Conservation (phyloP, 768 basidiomycete species). For the Daedaleopsis nitida region DNA sequence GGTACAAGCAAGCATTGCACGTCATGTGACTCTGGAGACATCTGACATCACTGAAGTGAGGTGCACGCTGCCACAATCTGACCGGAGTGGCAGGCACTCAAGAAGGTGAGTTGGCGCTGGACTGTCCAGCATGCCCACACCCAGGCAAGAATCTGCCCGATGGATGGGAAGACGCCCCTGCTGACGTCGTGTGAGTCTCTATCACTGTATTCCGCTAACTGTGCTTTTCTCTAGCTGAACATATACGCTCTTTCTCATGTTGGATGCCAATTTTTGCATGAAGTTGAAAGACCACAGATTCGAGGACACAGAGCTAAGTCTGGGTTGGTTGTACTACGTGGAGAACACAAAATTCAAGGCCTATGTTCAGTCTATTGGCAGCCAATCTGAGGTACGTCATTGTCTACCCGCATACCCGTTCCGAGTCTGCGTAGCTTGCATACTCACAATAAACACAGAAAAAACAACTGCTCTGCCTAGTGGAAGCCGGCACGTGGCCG, state of each 20-base stretch:
- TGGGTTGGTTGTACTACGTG: slow-evolving; percentile 31
- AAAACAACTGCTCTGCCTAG: too few species aligned
- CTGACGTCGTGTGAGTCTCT: slow-evolving; percentile 13
- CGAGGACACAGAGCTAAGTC: slow-evolving; percentile 4
- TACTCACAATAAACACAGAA: too few species aligned
- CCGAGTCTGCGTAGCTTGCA: too few species aligned
- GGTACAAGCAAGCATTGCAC: slow-evolving; percentile 16
- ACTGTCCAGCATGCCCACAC: slow-evolving; percentile 30
- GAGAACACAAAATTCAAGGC: slow-evolving; percentile 20
- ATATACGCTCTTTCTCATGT: slow-evolving; percentile 28
- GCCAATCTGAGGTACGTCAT: too few species aligned
- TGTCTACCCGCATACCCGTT: too few species aligned
- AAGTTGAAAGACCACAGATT: slow-evolving; percentile 20
- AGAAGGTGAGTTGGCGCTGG: slow-evolving; percentile 15
- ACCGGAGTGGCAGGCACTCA: slow-evolving; percentile 12
- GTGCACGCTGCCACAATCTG: slow-evolving; percentile 23
- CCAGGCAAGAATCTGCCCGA: slow-evolving; percentile 23
- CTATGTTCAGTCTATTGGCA: slow-evolving; percentile 6
- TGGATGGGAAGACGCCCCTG: slow-evolving; percentile 19
- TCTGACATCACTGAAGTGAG: slow-evolving; percentile 23
- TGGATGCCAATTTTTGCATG: slow-evolving; percentile 32
- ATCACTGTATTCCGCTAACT: too few species aligned
- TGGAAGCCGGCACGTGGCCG: too few species aligned
- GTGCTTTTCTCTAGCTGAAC: slow-evolving; percentile 30
- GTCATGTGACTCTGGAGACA: slow-evolving; percentile 22